Conservation (phyloP, 257 asterid species). For the Nicotiana benthamiana region DNA sequence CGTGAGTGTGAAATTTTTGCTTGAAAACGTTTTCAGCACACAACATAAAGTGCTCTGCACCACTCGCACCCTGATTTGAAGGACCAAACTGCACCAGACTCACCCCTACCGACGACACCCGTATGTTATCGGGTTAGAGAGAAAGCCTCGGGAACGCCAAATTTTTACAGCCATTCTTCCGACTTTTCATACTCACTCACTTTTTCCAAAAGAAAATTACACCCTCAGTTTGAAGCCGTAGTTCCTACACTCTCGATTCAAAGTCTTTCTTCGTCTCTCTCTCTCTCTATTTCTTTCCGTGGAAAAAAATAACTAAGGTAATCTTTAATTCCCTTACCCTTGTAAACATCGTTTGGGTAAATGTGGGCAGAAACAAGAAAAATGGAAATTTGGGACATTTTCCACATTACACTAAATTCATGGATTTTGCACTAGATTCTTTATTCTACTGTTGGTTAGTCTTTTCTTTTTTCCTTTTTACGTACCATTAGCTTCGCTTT, state of each 20-base stretch:
- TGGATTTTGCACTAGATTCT: not conserved
- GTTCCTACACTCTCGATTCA: not conserved
- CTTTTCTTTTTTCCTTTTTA: not conserved
- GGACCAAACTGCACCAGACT: not conserved
- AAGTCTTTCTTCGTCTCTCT: not conserved
- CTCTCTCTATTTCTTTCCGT: not conserved
- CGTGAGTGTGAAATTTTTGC: not conserved
- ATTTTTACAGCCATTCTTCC: not conserved
- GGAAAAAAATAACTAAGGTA: not conserved
- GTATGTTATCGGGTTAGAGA: not conserved
- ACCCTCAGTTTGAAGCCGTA: not conserved
- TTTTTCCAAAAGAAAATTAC: not conserved
- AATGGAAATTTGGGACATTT: not conserved
- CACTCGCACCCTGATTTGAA: not conserved
- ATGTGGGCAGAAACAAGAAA: not conserved
- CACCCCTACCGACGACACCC: not conserved
- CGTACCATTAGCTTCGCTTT: not conserved
- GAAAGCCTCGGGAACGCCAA: not conserved
- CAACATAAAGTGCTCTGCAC: not conserved
- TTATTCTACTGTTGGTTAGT: not conserved
- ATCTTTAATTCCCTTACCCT: not conserved
- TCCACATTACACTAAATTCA: not conserved
- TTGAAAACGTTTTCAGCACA: not conserved
- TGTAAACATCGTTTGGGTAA: not conserved
- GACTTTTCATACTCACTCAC: not conserved